A percentile compares a stretch with the other conserved stretches of the same genome.
phyloP scores from a whole-genome alignment of 805 yeast species.

The Brettanomyces sp. region DNA sequence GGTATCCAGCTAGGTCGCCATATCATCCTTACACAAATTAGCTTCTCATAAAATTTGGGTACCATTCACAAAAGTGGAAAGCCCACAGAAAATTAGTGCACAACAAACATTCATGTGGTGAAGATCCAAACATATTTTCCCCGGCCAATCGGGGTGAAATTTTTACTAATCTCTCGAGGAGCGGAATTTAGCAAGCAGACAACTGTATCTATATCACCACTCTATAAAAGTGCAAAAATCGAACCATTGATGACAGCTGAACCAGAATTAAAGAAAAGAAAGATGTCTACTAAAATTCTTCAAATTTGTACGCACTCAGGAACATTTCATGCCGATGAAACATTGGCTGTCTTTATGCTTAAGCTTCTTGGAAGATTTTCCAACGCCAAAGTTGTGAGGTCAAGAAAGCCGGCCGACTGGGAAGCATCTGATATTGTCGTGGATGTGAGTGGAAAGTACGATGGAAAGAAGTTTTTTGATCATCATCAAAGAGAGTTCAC shows the following conservation, averaged over 20 bases:
- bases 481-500: conserved; percentile 93
- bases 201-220: too few relatives aligned
- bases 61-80: too few relatives aligned
- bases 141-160: too few relatives aligned
- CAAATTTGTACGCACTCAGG: conserved; percentile 90
- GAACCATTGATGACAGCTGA: background rate
- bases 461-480: conserved; percentile 77
- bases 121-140: too few relatives aligned
- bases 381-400: conserved; percentile 64
- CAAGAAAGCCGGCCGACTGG: conserved; percentile 77
- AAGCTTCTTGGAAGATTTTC: conserved; percentile 59
- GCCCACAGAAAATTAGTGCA: too few relatives aligned
- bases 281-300: conserved; percentile 23
- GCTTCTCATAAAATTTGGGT: too few relatives aligned
- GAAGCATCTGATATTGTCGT: conserved; percentile 86
- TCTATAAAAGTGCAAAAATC: too few relatives aligned
- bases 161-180: too few relatives aligned
- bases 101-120: too few relatives aligned
- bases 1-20: too few relatives aligned
- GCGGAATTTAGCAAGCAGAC: too few relatives aligned
- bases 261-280: conserved; percentile 16
- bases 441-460: conserved; percentile 91
- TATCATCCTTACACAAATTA: too few relatives aligned
- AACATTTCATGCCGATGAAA: conserved; percentile 94
- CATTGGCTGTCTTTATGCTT: conserved; percentile 85